phyloP scores from a whole-genome alignment of 2,329 filamentous ascomycete species.

The Alternaria consortialis region DNA sequence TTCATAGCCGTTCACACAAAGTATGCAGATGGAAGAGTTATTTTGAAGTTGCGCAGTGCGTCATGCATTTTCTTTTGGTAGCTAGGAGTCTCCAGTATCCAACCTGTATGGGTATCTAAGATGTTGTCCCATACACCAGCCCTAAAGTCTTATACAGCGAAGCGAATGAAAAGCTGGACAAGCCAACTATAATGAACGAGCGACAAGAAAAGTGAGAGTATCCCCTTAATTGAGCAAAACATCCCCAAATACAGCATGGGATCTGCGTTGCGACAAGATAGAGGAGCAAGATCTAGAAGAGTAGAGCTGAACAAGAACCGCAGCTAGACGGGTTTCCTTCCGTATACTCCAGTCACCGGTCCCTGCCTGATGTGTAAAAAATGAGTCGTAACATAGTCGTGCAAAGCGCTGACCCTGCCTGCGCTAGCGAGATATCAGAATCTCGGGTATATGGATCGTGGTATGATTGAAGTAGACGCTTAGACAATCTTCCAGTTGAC shows the following conservation, averaged over 20 bases:
- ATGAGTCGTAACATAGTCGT: slow-evolving; percentile 46
- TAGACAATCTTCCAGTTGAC: slow-evolving; percentile 37
- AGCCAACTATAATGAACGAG: slow-evolving; percentile 29
- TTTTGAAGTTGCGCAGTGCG: slow-evolving; percentile 12
- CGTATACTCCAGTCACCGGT: slow-evolving; percentile 28
- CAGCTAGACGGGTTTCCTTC: slow-evolving; percentile 20
- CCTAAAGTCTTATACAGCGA: slow-evolving; percentile 41
- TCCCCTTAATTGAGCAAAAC: slow-evolving; percentile 8
- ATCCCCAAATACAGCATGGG: slow-evolving; percentile 36
- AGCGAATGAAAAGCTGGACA: slow-evolving; percentile 18
- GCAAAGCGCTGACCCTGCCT: slow-evolving; percentile 53
- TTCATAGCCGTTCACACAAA: not conserved
- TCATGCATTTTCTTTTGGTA: slow-evolving; percentile 21
- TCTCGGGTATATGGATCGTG: slow-evolving; percentile 42
- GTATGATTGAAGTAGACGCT: slow-evolving; percentile 27
- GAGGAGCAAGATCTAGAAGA: slow-evolving; percentile 17
- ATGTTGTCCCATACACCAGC: slow-evolving; percentile 23
- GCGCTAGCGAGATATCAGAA: slow-evolving; percentile 47
- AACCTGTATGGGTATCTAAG: slow-evolving; percentile 28
- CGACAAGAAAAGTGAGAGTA: slow-evolving; percentile 37
- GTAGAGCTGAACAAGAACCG: slow-evolving; percentile 21
- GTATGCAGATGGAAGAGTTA: not conserved
- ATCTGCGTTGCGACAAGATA: slow-evolving; percentile 13
- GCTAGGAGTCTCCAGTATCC: slow-evolving; percentile 23
- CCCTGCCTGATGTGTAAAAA: slow-evolving; percentile 38